Evolutionary conservation across 495 filamentous ascomycete species (phyloP).

Genomic region (Xylaria sp.): DNA sequence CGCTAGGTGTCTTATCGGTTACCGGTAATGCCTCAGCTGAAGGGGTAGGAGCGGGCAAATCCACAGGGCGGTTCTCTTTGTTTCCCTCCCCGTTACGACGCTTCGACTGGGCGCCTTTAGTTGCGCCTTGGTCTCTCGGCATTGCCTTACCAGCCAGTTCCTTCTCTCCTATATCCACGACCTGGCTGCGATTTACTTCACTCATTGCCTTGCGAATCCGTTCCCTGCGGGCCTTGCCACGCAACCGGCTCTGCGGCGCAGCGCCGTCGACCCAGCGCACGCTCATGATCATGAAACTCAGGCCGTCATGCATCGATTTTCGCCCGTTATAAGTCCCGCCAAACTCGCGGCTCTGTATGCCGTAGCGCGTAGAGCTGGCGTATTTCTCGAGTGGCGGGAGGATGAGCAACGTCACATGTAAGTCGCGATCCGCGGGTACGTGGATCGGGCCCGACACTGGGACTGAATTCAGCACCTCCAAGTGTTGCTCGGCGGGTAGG

Average conservation of each 20-base stretch:
- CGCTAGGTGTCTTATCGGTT: constrained; percentile 29
- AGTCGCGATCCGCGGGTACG: constrained; percentile 69
- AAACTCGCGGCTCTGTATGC: constrained; percentile 81
- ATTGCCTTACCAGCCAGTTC: constrained; percentile 29
- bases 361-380: constrained; percentile 72
- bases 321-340: constrained; percentile 51
- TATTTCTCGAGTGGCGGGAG: constrained; percentile 82
- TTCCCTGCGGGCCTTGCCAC: constrained; percentile 56
- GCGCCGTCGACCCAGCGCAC: constrained; percentile 80
- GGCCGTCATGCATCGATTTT: constrained; percentile 73
- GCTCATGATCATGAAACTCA: constrained; percentile 83
- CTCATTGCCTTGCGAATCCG: constrained; percentile 55
- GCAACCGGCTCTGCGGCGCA: constrained; percentile 62
- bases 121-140: constrained; percentile 25
- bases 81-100: constrained; percentile 44
- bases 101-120: constrained; percentile 20
- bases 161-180: constrained; percentile 37
- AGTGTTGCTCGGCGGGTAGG: constrained; percentile 36
- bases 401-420: constrained; percentile 84
- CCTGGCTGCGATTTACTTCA: constrained; percentile 48
- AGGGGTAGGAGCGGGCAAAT: background rate
- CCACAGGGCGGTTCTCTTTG: constrained; percentile 50
- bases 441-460: constrained; percentile 56
- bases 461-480: constrained; percentile 50
- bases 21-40: background rate